Conservation (phyloP, 805 yeast genomes). For the Lipomyces yamanashiensis region DNA sequence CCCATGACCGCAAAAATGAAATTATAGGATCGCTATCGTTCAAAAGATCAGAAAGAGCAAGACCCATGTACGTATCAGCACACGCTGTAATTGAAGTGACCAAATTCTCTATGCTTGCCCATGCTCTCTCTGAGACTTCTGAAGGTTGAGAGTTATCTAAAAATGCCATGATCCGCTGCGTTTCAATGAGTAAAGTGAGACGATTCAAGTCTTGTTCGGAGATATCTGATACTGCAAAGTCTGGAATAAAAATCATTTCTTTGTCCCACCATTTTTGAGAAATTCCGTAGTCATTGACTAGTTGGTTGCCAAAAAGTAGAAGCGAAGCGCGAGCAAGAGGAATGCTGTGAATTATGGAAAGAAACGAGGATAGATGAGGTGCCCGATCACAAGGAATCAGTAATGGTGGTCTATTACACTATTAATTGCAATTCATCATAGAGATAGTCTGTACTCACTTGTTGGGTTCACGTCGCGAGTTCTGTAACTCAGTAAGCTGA, state of each 20-base stretch:
- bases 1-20: constrained; percentile 18
- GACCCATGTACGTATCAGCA: constrained; percentile 6
- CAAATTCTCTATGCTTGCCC: constrained; percentile 33
- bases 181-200: constrained; percentile 39
- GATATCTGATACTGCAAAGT: background rate
- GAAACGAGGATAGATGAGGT: constrained; percentile 39
- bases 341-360: constrained; percentile 42
- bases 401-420: constrained; percentile 13
- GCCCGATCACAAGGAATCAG: constrained; percentile 16
- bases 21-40: constrained; percentile 11
- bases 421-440: background rate
- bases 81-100: constrained; percentile 4
- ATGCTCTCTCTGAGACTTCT: constrained; percentile 39
- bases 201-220: constrained; percentile 11
- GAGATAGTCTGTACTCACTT: constrained; percentile 1
- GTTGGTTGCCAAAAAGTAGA: constrained; percentile 36
- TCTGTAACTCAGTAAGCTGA: background rate
- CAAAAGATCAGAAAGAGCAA: constrained; percentile 11
- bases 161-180: constrained; percentile 44
- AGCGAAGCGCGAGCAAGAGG: constrained; percentile 44
- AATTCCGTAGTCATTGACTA: constrained; percentile 41
- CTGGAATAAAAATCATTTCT: constrained; percentile 33
- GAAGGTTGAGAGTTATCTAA: constrained; percentile 32
- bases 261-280: constrained; percentile 42
- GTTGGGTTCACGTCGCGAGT: constrained; percentile 7